Base-by-base conservation (phyloP, 2,329 filamentous ascomycete genomes). In the Podosphaera leucotricha region DNA sequence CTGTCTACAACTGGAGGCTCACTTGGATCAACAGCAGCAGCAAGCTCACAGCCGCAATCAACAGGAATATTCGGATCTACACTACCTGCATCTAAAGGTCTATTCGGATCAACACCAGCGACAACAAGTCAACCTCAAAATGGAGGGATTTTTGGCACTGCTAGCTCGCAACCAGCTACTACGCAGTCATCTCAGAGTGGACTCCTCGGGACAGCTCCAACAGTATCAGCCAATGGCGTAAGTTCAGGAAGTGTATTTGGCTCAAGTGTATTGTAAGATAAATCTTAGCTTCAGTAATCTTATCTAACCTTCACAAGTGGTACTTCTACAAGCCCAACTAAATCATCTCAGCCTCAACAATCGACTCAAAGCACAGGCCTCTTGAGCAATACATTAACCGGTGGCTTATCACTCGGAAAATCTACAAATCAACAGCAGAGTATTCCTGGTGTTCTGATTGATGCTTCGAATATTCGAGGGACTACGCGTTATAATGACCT, bases 401-500 rank as follows among this genome's bases (percentile, higher is more conserved):
- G 49, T 37, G 52, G 54, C 3, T 41, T 53, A 15, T 49, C 48
- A 15, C 64, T 72, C 58, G 68, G 68, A 45, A 68, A 70, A 51
- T 60, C 64, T 48, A 55, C 64, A 49, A 57, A 50, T 21, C 51
- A 57, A 41, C 67, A 71, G 50, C 68, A 71, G 51, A 67, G 65
- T 13, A 68, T 77, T 15, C 75, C 78, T 0, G 82, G 80, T 16
- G 79, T 84, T 16, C 77, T 80, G 54, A 80, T 92, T 54, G 81
- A 90, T 60, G 62, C 81, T 43, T 72, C 72, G 53, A 82, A 81
- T 56, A 66, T 95, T 47, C 75, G 84, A 43, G 79, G 80, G 15
- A 92, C 86, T 0, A 93, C 85, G 2, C 82, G 90, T 48, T 94
- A 90, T 65, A 83, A 85, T 57, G 87, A 93, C 60, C 76, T 93